Conservation (phyloP, 148 eudicot genomes). For the Rhododendron simsii region DNA sequence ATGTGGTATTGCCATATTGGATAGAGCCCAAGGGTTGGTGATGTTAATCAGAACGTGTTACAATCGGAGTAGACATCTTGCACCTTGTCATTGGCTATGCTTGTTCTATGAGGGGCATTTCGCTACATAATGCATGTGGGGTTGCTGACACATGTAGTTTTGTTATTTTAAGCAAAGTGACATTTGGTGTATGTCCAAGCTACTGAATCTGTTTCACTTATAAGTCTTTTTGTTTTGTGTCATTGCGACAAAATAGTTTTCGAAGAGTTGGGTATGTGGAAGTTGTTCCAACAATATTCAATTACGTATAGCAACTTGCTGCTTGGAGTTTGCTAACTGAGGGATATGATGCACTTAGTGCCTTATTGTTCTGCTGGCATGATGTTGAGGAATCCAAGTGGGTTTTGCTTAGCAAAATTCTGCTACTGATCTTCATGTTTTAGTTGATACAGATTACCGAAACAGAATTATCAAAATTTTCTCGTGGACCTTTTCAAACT, state of each 20-base stretch:
- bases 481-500: background rate
- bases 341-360: background rate
- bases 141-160: background rate
- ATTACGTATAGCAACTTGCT: background rate
- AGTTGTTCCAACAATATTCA: background rate
- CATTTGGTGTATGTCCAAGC: background rate
- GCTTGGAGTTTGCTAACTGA: background rate
- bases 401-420: background rate
- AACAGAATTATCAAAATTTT: background rate
- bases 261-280: background rate
- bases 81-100: background rate
- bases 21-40: background rate
- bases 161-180: background rate
- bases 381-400: background rate
- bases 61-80: background rate
- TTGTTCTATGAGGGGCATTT: background rate
- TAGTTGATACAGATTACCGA: too few relatives aligned
- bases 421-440: too few relatives aligned
- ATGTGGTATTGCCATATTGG: background rate
- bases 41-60: background rate
- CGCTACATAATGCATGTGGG: background rate
- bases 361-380: background rate
- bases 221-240: background rate
- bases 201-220: background rate
- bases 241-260: background rate